These are phyloP conservation scores for Astrocystis sublimbata DNA, from an alignment of 495 filamentous ascomycete species.

Conservation along the genomic window DNA sequence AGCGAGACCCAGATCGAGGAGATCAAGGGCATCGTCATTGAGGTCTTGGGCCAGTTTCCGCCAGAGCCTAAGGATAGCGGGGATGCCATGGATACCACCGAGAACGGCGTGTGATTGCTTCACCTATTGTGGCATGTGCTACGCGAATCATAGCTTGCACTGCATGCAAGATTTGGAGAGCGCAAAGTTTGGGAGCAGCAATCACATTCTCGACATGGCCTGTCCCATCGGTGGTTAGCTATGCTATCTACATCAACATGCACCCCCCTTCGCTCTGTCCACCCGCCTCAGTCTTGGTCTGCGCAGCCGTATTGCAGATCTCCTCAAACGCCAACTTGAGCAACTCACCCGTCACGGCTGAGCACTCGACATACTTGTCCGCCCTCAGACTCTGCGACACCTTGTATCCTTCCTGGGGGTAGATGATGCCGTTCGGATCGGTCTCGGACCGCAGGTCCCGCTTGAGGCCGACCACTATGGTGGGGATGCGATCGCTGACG, in stretches of 20 bases:
- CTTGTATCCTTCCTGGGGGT: slow-evolving; percentile 71
- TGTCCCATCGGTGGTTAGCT: background rate
- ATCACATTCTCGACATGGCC: background rate
- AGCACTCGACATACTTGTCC: slow-evolving; percentile 90
- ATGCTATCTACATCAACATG: slow-evolving; percentile 33
- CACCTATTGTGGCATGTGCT: too few relatives aligned
- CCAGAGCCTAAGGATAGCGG: slow-evolving; percentile 16
- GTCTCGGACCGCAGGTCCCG: slow-evolving; percentile 67
- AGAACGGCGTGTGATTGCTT: slow-evolving; percentile 29
- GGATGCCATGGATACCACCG: slow-evolving; percentile 32
- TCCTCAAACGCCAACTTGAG: slow-evolving; percentile 72
- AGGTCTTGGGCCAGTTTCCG: slow-evolving; percentile 44
- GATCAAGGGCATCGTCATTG: slow-evolving; percentile 43
- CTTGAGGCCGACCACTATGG: slow-evolving; percentile 81
- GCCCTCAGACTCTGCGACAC: slow-evolving; percentile 79
- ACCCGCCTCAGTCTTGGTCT: slow-evolving; percentile 52
- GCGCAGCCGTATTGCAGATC: slow-evolving; percentile 68
- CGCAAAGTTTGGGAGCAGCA: background rate
- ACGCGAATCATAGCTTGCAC: background rate
- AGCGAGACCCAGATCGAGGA: slow-evolving; percentile 42
- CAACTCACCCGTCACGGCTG: slow-evolving; percentile 81
- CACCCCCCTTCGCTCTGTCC: slow-evolving; percentile 50
- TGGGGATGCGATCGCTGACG: slow-evolving; percentile 58
- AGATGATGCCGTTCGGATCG: slow-evolving; percentile 68
- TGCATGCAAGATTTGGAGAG: background rate